Percentiles rank a stretch among this genome's conserved stretches.
phyloP scores from a whole-genome alignment of 495 filamentous ascomycete species.

The Baudoinia panamericana region DNA sequence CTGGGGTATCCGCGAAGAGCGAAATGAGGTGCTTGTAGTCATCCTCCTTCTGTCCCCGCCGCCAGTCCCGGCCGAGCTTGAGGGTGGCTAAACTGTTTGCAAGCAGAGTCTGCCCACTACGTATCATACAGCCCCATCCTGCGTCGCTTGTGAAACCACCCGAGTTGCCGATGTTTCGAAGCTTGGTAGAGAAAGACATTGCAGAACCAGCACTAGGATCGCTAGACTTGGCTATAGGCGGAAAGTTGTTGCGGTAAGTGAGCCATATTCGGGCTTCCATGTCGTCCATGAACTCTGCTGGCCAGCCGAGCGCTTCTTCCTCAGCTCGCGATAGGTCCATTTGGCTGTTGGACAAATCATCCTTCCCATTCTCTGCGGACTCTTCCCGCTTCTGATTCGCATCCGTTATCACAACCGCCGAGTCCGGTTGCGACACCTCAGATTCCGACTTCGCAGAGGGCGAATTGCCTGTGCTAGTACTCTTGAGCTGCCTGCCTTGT shows the following conservation, averaged over 20 bases:
- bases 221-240: slow-evolving; percentile 64
- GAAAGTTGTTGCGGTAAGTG: slow-evolving; percentile 85
- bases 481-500: slow-evolving; percentile 15
- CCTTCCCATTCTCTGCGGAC: slow-evolving; percentile 8
- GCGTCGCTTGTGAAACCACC: slow-evolving; percentile 84
- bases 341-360: slow-evolving; percentile 6
- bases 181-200: slow-evolving; percentile 73
- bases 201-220: slow-evolving; percentile 53
- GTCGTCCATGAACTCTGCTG: slow-evolving; percentile 72
- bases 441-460: slow-evolving; percentile 15
- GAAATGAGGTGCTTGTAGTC: slow-evolving; percentile 65
- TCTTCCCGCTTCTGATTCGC: slow-evolving; percentile 6
- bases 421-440: slow-evolving; percentile 16
- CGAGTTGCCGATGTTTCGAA: slow-evolving; percentile 68
- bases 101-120: slow-evolving; percentile 84
- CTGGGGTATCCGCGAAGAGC: slow-evolving; percentile 76
- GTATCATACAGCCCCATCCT: slow-evolving; percentile 98
- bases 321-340: slow-evolving; percentile 11
- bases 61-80: slow-evolving; percentile 81
- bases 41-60: slow-evolving; percentile 41
- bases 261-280: slow-evolving; percentile 93
- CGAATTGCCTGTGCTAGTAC: slow-evolving; percentile 6
- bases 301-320: slow-evolving; percentile 52
- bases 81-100: slow-evolving; percentile 69
- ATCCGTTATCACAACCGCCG: slow-evolving; percentile 15